A percentile compares a stretch with the other conserved stretches of the same genome.
Evolutionary conservation across 352 stramenopile genomes (phyloP).

Genomic region (Pythium rishiriense): DNA sequence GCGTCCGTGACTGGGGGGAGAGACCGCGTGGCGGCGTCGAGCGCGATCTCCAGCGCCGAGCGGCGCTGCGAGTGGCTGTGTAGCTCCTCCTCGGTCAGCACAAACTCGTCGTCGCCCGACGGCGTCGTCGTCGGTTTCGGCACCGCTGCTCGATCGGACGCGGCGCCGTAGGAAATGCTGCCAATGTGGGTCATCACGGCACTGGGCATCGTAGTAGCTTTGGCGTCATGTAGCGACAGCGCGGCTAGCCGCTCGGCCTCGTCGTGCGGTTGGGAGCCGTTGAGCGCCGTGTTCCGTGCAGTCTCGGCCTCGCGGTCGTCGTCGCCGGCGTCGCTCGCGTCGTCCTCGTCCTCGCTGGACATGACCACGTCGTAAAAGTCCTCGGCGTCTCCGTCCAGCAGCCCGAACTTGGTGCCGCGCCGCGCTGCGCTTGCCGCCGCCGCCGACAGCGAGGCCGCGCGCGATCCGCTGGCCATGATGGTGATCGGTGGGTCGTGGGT

Average conservation of each 20-base stretch:
- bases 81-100: constrained; percentile 38
- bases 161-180: constrained; percentile 18
- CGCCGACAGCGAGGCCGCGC: not conserved
- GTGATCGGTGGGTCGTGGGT: too few species aligned
- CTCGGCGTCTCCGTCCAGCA: constrained; percentile 34
- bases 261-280: constrained; percentile 3
- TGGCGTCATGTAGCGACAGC: not conserved
- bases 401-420: constrained; percentile 18
- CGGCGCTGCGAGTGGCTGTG: constrained; percentile 38
- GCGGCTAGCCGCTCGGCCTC: constrained; percentile 18
- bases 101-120: constrained; percentile 34
- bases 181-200: constrained; percentile 22
- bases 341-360: constrained; percentile 56
- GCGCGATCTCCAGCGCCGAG: constrained; percentile 45
- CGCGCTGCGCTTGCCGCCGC: not conserved
- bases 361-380: constrained; percentile 62
- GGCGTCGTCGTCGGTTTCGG: not conserved
- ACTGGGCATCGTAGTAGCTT: not conserved
- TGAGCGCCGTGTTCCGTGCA: constrained; percentile 16
- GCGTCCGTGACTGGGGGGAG: not conserved
- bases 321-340: constrained; percentile 32
- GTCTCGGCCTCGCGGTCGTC: constrained; percentile 14
- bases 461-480: not conserved
- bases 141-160: not conserved
- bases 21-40: constrained; percentile 33